Evolutionary conservation across 2,329 filamentous ascomycete genomes (phyloP), one percentile per base, ranked within the genome.

Genomic region (Paraconiothyrium brasiliense): DNA sequence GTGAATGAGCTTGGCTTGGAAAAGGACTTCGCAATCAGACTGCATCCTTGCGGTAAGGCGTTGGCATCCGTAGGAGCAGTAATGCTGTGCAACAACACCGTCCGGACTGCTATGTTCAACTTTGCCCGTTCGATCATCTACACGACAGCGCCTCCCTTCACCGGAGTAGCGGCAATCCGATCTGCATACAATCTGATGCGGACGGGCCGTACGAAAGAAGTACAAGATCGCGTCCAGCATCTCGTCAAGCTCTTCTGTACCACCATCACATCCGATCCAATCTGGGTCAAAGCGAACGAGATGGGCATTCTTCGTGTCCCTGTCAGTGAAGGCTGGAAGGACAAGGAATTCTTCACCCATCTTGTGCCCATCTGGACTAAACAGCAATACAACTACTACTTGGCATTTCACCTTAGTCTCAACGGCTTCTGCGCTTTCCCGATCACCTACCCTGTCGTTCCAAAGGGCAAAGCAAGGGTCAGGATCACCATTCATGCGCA

Each of bases 1-100:
- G 87, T 89, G 9, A 58, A 22, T 6, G 32, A 52, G 16, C 59
- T 72, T 24, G 71, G 71, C 1, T 54, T 77, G 6, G 72, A 75
- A 44, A 64, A 65, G 3, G 69, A 76, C 1, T 65, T 76, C 22
- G 67, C 70, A 3, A 64, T 77, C 11, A 57, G 64, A 4, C 39
- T 75, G 27, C 70, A 73, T 44, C 70, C 68, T 3, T 77, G 55
- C 61, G 62, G 69, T 2, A 78, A 77, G 56, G 72, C 67, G 1
- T 39, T 77, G 32, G 65, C 43, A 0, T 64, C 65, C 2, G 51
- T 59, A 13, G 75, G 74, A 37, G 74, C 47, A 4, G 48, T 66
- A 44, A 62, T 72, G 7, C 51, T 73, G 0, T 62, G 66, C 27
- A 67, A 62, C 46, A 61, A 62, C 6, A 66, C 61, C 2, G 35